Evolutionary conservation across 1,284 basidiomycete species (phyloP).

Genomic region (Mycena citricolor): DNA sequence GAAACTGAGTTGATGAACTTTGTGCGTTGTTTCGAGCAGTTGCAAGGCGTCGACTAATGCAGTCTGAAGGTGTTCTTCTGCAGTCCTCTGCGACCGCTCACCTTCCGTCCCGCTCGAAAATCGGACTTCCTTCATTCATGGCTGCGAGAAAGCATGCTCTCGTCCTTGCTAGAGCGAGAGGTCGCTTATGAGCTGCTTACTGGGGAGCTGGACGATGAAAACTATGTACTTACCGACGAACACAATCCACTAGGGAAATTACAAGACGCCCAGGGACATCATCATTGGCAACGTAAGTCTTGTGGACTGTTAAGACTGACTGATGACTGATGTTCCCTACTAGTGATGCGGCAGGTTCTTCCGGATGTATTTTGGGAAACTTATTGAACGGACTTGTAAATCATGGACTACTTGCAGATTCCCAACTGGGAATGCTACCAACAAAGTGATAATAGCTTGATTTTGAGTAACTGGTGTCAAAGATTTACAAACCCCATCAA

Average conservation of each 20-base stretch:
- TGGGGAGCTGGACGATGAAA: slow-evolving; percentile 37
- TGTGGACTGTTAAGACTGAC: slow-evolving; percentile 14
- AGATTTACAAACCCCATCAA: too few species aligned
- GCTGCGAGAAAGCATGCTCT: slow-evolving; percentile 56
- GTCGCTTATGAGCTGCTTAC: slow-evolving; percentile 50
- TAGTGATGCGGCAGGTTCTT: slow-evolving; percentile 62
- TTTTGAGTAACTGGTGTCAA: too few species aligned
- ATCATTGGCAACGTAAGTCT: slow-evolving; percentile 76
- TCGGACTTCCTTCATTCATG: slow-evolving; percentile 68
- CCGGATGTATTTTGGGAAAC: slow-evolving; percentile 64
- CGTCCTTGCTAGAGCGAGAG: slow-evolving; percentile 49
- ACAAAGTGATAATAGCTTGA: too few species aligned
- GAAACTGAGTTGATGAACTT: slow-evolving; percentile 70
- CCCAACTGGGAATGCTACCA: too few species aligned
- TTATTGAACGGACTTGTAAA: slow-evolving; percentile 36
- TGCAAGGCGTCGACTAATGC: slow-evolving; percentile 2
- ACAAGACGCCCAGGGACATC: slow-evolving; percentile 57
- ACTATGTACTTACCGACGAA: slow-evolving; percentile 57
- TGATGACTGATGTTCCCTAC: slow-evolving; percentile 3
- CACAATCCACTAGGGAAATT: slow-evolving; percentile 60
- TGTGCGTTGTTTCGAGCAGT: slow-evolving; percentile 41
- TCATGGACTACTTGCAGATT: too few species aligned
- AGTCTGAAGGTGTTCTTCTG: slow-evolving; percentile 73
- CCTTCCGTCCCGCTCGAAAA: slow-evolving; percentile 58
- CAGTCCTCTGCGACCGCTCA: slow-evolving; percentile 58